Evolutionary conservation across 2,329 filamentous ascomycete genomes (phyloP).

Genomic region (Cladosporium austrohemisphaericum): DNA sequence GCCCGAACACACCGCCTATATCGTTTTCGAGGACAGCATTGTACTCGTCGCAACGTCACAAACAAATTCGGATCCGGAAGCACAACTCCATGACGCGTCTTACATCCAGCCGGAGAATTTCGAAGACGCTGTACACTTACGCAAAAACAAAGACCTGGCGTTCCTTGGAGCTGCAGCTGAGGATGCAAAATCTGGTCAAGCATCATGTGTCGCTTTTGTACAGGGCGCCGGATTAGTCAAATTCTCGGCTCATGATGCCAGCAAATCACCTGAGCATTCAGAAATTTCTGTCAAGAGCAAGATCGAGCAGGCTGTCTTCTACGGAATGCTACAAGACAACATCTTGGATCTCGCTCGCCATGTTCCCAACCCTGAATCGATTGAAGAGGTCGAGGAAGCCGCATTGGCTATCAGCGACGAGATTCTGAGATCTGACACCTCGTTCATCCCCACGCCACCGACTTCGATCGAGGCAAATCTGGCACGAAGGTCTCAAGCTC

Average conservation of each 20-base stretch:
- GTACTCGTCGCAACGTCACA: constrained; percentile 70
- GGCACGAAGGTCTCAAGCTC: constrained; percentile 64
- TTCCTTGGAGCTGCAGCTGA: constrained; percentile 51
- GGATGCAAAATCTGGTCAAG: constrained; percentile 33
- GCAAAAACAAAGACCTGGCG: constrained; percentile 47
- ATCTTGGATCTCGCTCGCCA: constrained; percentile 79
- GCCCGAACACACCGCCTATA: constrained; percentile 74
- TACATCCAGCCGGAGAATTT: constrained; percentile 64
- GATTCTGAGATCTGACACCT: constrained; percentile 72
- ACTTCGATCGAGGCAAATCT: constrained; percentile 80
- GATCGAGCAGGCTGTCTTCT: constrained; percentile 92
- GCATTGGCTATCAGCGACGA: constrained; percentile 75
- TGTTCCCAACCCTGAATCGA: constrained; percentile 59
- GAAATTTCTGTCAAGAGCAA: constrained; percentile 79
- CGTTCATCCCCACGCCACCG: constrained; percentile 65
- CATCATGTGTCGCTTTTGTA: constrained; percentile 51
- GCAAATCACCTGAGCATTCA: constrained; percentile 53
- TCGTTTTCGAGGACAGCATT: constrained; percentile 74
- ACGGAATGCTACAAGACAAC: constrained; percentile 71
- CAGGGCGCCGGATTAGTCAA: constrained; percentile 57
- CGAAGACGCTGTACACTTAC: constrained; percentile 82
- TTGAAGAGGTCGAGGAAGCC: constrained; percentile 69
- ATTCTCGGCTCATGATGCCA: constrained; percentile 52
- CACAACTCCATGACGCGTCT: constrained; percentile 67
- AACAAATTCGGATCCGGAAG: constrained; percentile 63